Evolutionary conservation across 768 basidiomycete genomes (phyloP).

Genomic region (Kwoniella newhampshirensis): DNA sequence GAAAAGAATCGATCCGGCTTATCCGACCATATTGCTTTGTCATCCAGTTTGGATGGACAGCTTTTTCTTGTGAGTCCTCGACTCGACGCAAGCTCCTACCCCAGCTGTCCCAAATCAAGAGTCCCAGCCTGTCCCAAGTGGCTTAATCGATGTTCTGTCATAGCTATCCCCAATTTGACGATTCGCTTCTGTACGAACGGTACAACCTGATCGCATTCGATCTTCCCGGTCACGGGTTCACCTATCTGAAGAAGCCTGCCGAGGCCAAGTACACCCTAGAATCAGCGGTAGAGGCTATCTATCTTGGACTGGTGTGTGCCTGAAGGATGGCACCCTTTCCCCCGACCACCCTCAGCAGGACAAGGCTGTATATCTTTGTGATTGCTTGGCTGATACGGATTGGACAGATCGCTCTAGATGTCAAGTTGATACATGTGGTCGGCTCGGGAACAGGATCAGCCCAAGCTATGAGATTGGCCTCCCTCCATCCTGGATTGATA

Average conservation of each 20-base stretch:
- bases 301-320: slow-evolving; percentile 15
- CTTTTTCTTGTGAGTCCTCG: slow-evolving; percentile 21
- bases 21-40: slow-evolving; percentile 18
- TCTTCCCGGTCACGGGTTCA: slow-evolving; percentile 20
- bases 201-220: slow-evolving; percentile 32
- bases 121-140: neutral
- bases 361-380: too few species aligned
- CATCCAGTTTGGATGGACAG: slow-evolving; percentile 23
- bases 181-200: slow-evolving; percentile 23
- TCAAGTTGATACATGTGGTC: slow-evolving; percentile 9
- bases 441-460: slow-evolving; percentile 7
- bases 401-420: neutral
- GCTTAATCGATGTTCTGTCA: neutral
- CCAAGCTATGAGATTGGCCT: slow-evolving; percentile 11
- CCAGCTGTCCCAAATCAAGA: neutral
- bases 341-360: too few species aligned
- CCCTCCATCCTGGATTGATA: neutral
- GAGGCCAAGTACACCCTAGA: slow-evolving; percentile 7
- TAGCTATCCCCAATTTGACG: slow-evolving; percentile 33
- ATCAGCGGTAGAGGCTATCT: neutral
- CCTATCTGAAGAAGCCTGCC: neutral
- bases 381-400: neutral
- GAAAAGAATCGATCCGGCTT: slow-evolving; percentile 10
- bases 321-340: neutral
- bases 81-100: neutral